Base-by-base conservation (phyloP, 169 alveolate species). In the Plasmodium gonderi region DNA sequence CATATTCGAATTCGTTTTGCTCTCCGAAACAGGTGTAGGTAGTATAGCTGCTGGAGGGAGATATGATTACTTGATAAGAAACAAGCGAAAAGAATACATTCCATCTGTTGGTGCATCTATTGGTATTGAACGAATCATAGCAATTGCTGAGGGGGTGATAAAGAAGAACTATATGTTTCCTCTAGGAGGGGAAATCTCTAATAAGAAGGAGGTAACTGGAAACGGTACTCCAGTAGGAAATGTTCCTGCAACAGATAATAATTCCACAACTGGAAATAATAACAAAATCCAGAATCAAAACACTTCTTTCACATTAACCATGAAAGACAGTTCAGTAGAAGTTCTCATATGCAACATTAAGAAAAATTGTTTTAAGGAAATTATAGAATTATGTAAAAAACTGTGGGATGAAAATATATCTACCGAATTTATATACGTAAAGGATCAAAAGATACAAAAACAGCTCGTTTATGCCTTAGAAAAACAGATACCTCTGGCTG, bases 41-140 rank as follows among this genome's bases (percentile, higher is more conserved):
- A 98, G 99, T 26, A 97, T 98, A 14, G 99, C 99, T n/a, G 99
- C 99, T 8, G 99, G 99, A 12, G 99, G 99, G 9, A 93, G 99
- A 79, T 98, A 98, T 90, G 99, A 98, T 90, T 97, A 96, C 26
- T 95, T 98, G 38, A 97, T 98, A 33, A 98, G 99, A 26, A 97
- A 97, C 97, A 97, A 98, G 82, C 92, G 98, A 47, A 97, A 97
- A 31, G 97, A 97, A 77, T 82, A 91, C 36, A 95, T 98, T 31
- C 99, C 99, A 11, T 98, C 99, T 7, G 99, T 98, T 14, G 99
- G 99, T 26, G 97, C 98, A 69, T 97, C 99, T 54, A 96, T 98
- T 7, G 99, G 99, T 14, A 97, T 98, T 26, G 99, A 98, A 82
- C 94, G 99, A 78, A 95, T 98, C 44, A 97, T 98, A 95, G 96